phyloP scores from a whole-genome alignment of 768 basidiomycete genomes.

The Lactarius vividus region DNA sequence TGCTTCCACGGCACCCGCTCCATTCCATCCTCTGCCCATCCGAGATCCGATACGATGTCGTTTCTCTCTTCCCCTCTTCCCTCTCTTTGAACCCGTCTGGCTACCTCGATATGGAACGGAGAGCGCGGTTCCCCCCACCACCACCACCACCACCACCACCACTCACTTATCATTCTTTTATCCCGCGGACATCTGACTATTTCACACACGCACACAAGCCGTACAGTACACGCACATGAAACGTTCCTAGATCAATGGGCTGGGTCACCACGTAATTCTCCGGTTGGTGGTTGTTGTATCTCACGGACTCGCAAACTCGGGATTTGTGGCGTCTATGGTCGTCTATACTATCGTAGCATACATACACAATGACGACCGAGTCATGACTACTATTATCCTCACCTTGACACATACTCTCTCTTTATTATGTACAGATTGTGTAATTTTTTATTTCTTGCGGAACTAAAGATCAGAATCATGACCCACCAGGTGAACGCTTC shows the following conservation, averaged over 20 bases:
- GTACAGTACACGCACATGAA: conserved; percentile 2
- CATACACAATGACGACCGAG: neutral
- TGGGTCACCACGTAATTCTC: conserved; percentile 9
- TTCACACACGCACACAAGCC: neutral
- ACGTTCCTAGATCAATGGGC: conserved; percentile 11
- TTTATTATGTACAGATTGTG: conserved; percentile 10
- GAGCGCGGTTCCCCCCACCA: conserved; percentile 1
- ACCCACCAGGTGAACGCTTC: neutral
- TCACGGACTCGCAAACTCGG: neutral
- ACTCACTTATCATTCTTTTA: conserved; percentile 11
- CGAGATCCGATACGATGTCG: conserved; percentile 18
- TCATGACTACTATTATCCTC: neutral
- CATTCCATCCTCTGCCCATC: conserved; percentile 2
- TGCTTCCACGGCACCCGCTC: conserved; percentile 2
- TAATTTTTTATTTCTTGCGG: neutral
- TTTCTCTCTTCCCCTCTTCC: neutral
- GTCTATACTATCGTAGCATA: conserved; percentile 2
- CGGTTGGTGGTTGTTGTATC: conserved; percentile 4
- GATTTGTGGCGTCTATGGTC: conserved; percentile 17
- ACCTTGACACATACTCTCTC: neutral
- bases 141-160: neutral
- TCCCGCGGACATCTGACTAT: neutral
- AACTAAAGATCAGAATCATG: neutral
- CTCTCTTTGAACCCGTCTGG: neutral
- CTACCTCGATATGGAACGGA: conserved; percentile 6